Evolutionary conservation across 345 rosid genomes (phyloP), one percentile per base, ranked within the genome.

Genomic region (Pistacia integerrima): DNA sequence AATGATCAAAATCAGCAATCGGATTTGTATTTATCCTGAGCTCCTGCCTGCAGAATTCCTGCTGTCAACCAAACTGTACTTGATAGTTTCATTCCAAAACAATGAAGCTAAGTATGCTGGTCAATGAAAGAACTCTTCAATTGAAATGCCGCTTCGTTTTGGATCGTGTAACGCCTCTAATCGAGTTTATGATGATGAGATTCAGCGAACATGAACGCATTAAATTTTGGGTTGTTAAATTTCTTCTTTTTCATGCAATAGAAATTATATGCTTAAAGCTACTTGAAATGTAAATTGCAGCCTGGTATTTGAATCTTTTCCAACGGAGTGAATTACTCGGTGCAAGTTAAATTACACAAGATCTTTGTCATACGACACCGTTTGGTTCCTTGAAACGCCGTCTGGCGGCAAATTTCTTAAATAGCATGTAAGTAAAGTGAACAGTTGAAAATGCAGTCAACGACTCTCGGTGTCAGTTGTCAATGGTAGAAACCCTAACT

Each of bases 321-420:
- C 33, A 30, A 30, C 33, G 3, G 2, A 30, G 33, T 30, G 33
- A 30, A 30, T 30, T 30, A 30, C 3, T 30, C 33, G 3, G 33
- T 30, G 33, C 3, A 1, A 30, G 2, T 30, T 30, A 30, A 25
- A 25, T 25, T 25, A 25, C 25, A 25, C 0, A 30, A 38, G 41
- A 38, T 38, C 5, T 38, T 4, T 4, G 41, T 38, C 41, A 38
- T 25, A 49, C 76, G 76, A 49, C 51, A 30, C 0, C 60, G 49
- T 49, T 72, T 70, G 0, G 8, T 3, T 1, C 14, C 17, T 30
- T 2, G 18, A 61, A 46, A 3, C 54, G 52, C 16, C 46, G 10
- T 64, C 62, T 7, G 13, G 52, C 77, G 77, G 77, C 77, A 74
- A 74, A 73, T 48, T 25, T 51, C 41, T 4, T 4, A 60, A 4